A percentile compares a stretch with the other conserved stretches of the same genome.
These are phyloP conservation scores for Hortaea werneckii DNA, from an alignment of 2,329 filamentous ascomycete genomes.

Conservation along the genomic window DNA sequence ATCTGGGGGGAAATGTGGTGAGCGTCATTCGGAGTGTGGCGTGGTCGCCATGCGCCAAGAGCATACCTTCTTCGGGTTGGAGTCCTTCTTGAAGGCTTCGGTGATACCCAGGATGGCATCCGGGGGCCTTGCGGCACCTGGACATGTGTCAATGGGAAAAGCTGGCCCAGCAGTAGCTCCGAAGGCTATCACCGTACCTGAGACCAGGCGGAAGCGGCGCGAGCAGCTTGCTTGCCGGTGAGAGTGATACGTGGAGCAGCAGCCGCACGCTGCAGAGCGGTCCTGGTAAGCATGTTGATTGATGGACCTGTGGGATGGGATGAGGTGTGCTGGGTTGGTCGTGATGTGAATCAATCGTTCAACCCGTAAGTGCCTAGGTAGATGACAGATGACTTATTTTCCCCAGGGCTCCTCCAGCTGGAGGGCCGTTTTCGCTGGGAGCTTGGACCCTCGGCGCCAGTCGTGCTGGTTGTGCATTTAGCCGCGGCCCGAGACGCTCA, in stretches of 20 bases:
- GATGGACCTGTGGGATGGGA: neutral
- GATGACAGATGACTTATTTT: neutral
- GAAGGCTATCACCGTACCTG: constrained; percentile 44
- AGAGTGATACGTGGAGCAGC: constrained; percentile 13
- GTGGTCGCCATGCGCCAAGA: neutral
- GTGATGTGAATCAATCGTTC: neutral
- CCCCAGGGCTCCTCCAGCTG: neutral
- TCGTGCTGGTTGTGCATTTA: too few relatives aligned
- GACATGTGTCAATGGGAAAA: neutral
- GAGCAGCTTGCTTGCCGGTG: constrained; percentile 30
- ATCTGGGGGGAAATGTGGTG: constrained; percentile 41
- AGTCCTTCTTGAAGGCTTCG: constrained; percentile 97
- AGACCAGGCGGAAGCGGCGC: constrained; percentile 75
- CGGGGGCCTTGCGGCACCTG: constrained; percentile 71
- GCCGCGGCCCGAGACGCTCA: too few relatives aligned
- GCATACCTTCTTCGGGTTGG: constrained; percentile 59
- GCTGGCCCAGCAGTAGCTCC: neutral
- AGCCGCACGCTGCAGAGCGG: constrained; percentile 20
- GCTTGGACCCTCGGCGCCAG: neutral
- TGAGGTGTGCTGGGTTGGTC: neutral
- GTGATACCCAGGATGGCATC: constrained; percentile 75
- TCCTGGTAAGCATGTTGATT: constrained; percentile 20
- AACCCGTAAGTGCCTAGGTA: too few relatives aligned
- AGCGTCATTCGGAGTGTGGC: constrained; percentile 64
- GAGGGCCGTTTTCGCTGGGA: neutral